Conservation (phyloP, 140 eudicot genomes). For the Stevia rebaudiana region DNA sequence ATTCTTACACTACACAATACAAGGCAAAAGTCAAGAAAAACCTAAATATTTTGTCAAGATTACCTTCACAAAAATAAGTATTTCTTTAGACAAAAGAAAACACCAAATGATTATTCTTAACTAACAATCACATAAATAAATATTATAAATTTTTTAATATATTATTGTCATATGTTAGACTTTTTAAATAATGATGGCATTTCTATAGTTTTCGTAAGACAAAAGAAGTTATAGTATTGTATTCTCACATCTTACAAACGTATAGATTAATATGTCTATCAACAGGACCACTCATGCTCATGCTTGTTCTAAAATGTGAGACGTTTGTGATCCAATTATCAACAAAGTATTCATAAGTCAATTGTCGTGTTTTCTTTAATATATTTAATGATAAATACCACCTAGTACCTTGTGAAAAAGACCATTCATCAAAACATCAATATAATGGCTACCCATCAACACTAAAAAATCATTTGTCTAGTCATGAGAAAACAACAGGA, state of each 20-base stretch:
- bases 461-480: conserved; percentile 8
- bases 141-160: too few relatives aligned
- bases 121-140: too few relatives aligned
- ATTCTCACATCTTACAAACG: background rate
- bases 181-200: too few relatives aligned
- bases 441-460: conserved; percentile 2
- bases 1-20: background rate
- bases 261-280: conserved; percentile 12
- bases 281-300: conserved; percentile 1
- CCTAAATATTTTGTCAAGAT: too few relatives aligned
- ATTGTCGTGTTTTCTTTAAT: conserved; percentile 15
- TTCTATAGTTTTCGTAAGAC: background rate
- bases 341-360: conserved; percentile 3
- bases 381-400: background rate
- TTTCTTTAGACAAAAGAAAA: too few relatives aligned
- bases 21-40: background rate
- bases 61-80: too few relatives aligned
- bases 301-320: conserved; percentile 2
- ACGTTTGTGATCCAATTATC: background rate
- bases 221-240: conserved; percentile 6
- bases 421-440: background rate
- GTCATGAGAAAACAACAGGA: background rate
- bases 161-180: too few relatives aligned
- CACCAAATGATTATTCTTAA: too few relatives aligned
- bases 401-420: conserved; percentile 7